These are phyloP conservation scores for Oryza nivara DNA, from an alignment of 176 grass and related monocot species.

Conservation along the genomic window DNA sequence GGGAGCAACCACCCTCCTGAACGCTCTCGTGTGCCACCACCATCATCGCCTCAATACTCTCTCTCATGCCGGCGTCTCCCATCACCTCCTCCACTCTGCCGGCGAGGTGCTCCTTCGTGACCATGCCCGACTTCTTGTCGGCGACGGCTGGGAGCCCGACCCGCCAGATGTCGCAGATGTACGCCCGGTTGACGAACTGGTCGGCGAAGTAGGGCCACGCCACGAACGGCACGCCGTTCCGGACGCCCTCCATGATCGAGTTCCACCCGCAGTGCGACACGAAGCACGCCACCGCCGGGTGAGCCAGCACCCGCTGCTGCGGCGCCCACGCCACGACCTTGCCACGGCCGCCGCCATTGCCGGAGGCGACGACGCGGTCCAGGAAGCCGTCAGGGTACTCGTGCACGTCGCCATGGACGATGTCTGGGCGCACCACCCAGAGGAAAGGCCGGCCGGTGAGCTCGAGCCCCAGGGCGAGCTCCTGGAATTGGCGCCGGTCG, in stretches of 20 bases:
- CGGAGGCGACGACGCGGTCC: neutral
- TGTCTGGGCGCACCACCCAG: slow-evolving; percentile 46
- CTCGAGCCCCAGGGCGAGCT: slow-evolving; percentile 50
- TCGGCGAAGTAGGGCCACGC: slow-evolving; percentile 54
- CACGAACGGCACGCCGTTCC: slow-evolving; percentile 44
- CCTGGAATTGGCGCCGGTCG: slow-evolving; percentile 34
- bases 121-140: neutral
- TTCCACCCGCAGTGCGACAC: slow-evolving; percentile 71
- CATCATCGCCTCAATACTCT: slow-evolving; percentile 23
- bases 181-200: slow-evolving; percentile 47
- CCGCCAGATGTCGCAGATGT: slow-evolving; percentile 56
- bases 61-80: neutral
- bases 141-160: slow-evolving; percentile 18
- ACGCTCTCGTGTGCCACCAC: slow-evolving; percentile 1
- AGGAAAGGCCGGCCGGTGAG: slow-evolving; percentile 28
- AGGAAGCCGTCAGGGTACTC: neutral
- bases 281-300: slow-evolving; percentile 45
- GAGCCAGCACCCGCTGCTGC: slow-evolving; percentile 52
- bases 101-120: slow-evolving; percentile 34
- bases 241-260: slow-evolving; percentile 43
- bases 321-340: slow-evolving; percentile 17
- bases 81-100: neutral
- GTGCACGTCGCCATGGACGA: neutral
- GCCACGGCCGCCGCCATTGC: neutral
- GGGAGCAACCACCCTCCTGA: neutral